Conservation (phyloP, 1,284 basidiomycete species). For the Cutaneotrichosporon sp. region DNA sequence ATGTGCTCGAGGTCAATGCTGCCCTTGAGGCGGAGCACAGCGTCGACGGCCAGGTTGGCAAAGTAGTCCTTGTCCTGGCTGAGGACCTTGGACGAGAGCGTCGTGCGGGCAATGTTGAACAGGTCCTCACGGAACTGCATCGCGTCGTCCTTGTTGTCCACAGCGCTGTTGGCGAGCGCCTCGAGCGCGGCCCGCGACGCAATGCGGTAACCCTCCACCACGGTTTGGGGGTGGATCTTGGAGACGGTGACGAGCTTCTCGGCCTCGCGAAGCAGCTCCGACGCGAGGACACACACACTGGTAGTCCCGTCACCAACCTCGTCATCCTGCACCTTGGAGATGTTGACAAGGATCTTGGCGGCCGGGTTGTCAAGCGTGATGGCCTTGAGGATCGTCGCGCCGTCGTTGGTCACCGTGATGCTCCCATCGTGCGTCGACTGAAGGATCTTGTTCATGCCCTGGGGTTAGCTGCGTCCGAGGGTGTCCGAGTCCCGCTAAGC, state of each 20-base stretch:
- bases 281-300: slow-evolving; percentile 86
- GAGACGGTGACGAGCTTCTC: slow-evolving; percentile 84
- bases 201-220: slow-evolving; percentile 96
- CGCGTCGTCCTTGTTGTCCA: slow-evolving; percentile 76
- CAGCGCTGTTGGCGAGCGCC: slow-evolving; percentile 76
- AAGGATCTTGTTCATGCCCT: slow-evolving; percentile 58
- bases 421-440: slow-evolving; percentile 86
- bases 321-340: slow-evolving; percentile 99
- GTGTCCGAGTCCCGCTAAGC: neutral
- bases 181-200: slow-evolving; percentile 81
- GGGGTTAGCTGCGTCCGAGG: slow-evolving; percentile 7
- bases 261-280: slow-evolving; percentile 89
- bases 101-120: slow-evolving; percentile 95
- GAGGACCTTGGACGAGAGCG: slow-evolving; percentile 92
- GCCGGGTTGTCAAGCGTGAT: slow-evolving; percentile 98
- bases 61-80: slow-evolving; percentile 98
- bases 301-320: slow-evolving; percentile 99
- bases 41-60: slow-evolving; percentile 96
- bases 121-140: slow-evolving; percentile 80
- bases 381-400: slow-evolving; percentile 95
- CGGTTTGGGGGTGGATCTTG: slow-evolving; percentile 98
- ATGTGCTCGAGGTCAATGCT: slow-evolving; percentile 98
- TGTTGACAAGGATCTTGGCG: slow-evolving; percentile 98
- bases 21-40: slow-evolving; percentile 89
- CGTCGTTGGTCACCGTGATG: slow-evolving; percentile 97